These are phyloP conservation scores for Trichoderma sp. DNA, from an alignment of 2,329 filamentous ascomycete genomes.

Conservation along the genomic window DNA sequence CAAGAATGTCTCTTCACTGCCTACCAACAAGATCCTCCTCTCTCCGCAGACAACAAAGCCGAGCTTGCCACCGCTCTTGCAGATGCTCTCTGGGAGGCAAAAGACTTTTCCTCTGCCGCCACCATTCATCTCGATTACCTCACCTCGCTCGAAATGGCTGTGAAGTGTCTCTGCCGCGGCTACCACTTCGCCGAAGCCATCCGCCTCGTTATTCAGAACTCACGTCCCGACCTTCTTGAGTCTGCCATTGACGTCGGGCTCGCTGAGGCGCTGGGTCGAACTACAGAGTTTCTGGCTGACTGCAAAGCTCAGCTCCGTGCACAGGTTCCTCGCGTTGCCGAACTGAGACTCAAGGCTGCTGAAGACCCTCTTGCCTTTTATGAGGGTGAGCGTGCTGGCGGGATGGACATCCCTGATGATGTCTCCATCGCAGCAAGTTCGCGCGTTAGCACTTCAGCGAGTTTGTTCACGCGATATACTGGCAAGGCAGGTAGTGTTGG, in stretches of 20 bases:
- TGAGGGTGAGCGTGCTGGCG: slow-evolving; percentile 69
- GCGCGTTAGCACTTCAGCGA: slow-evolving; percentile 77
- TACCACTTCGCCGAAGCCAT: slow-evolving; percentile 89
- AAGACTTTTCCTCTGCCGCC: slow-evolving; percentile 79
- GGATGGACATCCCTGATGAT: slow-evolving; percentile 81
- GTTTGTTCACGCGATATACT: slow-evolving; percentile 90
- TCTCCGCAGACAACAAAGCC: slow-evolving; percentile 60
- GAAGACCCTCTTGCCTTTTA: slow-evolving; percentile 88
- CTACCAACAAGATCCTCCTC: slow-evolving; percentile 61
- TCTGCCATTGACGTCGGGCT: slow-evolving; percentile 76
- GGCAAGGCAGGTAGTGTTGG: slow-evolving; percentile 64
- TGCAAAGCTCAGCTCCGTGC: slow-evolving; percentile 82
- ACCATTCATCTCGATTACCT: slow-evolving; percentile 82
- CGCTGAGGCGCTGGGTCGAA: slow-evolving; percentile 75
- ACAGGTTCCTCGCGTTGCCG: slow-evolving; percentile 81
- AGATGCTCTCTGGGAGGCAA: slow-evolving; percentile 77
- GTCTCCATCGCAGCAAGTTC: slow-evolving; percentile 84
- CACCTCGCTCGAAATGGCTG: slow-evolving; percentile 66
- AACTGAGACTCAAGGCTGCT: slow-evolving; percentile 77
- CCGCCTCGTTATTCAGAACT: slow-evolving; percentile 67
- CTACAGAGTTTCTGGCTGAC: slow-evolving; percentile 90
- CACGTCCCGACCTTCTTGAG: slow-evolving; percentile 62
- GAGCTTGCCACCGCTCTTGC: slow-evolving; percentile 74
- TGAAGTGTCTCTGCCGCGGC: slow-evolving; percentile 80
- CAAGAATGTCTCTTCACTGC: slow-evolving; percentile 85